phyloP scores from a whole-genome alignment of 116 monocot species.

The Dioscorea cayenensis region DNA sequence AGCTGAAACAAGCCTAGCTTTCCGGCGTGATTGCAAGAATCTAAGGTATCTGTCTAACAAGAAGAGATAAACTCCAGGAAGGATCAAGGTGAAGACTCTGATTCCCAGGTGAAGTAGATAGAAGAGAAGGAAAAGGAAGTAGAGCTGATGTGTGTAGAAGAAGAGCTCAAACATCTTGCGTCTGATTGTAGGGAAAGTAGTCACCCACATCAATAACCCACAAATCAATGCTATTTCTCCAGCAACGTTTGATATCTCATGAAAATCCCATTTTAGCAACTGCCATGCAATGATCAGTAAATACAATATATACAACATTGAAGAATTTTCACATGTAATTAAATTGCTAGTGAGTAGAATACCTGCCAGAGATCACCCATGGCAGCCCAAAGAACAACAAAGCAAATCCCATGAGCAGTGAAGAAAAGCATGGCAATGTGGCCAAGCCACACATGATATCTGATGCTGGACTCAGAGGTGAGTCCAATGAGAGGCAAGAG shows the following conservation, averaged over 20 bases:
- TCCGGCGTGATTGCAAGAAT: slow-evolving; percentile 51
- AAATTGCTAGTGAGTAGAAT: background rate
- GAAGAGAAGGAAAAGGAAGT: slow-evolving; percentile 63
- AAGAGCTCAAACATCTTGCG: slow-evolving; percentile 72
- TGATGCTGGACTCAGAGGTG: slow-evolving; percentile 55
- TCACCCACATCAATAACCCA: slow-evolving; percentile 52
- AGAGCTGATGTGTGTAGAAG: slow-evolving; percentile 74
- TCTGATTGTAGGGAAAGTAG: slow-evolving; percentile 44
- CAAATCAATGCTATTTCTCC: slow-evolving; percentile 49
- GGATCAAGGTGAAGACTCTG: slow-evolving; percentile 26
- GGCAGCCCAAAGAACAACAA: slow-evolving; percentile 38
- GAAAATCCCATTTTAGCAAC: slow-evolving; percentile 45
- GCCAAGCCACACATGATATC: slow-evolving; percentile 66
- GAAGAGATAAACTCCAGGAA: slow-evolving; percentile 65
- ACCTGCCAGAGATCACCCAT: slow-evolving; percentile 31
- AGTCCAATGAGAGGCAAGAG: slow-evolving; percentile 55
- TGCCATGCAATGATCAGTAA: slow-evolving; percentile 5
- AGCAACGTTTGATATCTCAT: slow-evolving; percentile 33
- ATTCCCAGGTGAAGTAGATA: slow-evolving; percentile 56
- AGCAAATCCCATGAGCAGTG: slow-evolving; percentile 39
- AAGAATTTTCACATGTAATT: too few relatives aligned
- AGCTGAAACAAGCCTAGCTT: slow-evolving; percentile 41
- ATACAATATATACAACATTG: background rate
- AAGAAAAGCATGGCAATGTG: slow-evolving; percentile 46
- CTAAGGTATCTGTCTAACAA: slow-evolving; percentile 59